Base-by-base conservation (phyloP, 2,329 filamentous ascomycete genomes). In the Aspergillus fumigatiaffinis region DNA sequence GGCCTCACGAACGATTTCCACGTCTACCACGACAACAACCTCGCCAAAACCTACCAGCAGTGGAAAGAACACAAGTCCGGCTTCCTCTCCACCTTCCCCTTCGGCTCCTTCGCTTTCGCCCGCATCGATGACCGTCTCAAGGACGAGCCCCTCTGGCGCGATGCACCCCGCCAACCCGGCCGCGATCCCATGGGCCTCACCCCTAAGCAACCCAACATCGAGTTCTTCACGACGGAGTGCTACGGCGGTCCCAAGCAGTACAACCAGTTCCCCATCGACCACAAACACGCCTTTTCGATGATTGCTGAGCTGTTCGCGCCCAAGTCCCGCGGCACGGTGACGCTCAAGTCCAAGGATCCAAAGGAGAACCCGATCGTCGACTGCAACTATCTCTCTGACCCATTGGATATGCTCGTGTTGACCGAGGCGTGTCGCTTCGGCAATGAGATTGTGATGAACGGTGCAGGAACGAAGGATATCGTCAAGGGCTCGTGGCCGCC, bases 151-250 rank as follows among this genome's bases (percentile, higher is more conserved):
- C 63, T 84, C 6, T 88, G 85, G 85, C 76, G 76, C 2, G 71
- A 76, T 4, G 81, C 83, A 0, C 71, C 77, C 0, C 75, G 79
- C 5, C 53, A 73, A 38, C 69, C 76, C 26, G 82, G 81, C 3
- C 81, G 85, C 4, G 86, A 88, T 62, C 84, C 86, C 0, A 87
- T 88, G 85, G 83, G 82, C 20, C 72, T 87, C 17, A 80, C 79
- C 0, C 71, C 76, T 0, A 68, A 71, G 5, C 85, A 88, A 64
- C 83, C 85, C 0, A 84, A 87, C 63, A 68, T 86, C 51, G 85
- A 87, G 63, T 82, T 86, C 69, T 87, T 86, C 71, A 83, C 78
- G 32, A 86, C 84, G 0, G 84, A 87, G 65, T 82, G 82, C 63
- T 86, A 86, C 61, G 83, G 83, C 3, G 83, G 83, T 0, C 84